Evolutionary conservation across 2,329 filamentous ascomycete genomes (phyloP).

Genomic region (Zymoseptoria brevis): DNA sequence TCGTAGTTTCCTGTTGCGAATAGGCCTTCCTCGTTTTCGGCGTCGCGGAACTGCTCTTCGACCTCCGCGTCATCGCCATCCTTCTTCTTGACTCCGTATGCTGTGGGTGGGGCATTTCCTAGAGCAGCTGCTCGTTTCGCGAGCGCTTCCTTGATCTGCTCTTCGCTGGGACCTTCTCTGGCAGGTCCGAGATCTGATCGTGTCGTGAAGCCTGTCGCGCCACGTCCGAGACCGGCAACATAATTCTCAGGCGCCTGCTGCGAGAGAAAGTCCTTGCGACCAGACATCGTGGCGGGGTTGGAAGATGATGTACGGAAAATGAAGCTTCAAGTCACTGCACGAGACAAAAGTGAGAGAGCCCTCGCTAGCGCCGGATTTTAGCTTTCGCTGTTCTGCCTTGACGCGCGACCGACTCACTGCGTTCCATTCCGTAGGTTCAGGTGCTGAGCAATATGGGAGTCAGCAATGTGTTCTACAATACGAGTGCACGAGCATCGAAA

Average conservation of each 20-base stretch:
- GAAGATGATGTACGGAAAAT: not conserved
- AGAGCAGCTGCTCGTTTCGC: slow-evolving; percentile 86
- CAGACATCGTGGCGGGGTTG: slow-evolving; percentile 42
- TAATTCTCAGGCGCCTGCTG: slow-evolving; percentile 60
- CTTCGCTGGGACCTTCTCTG: slow-evolving; percentile 88
- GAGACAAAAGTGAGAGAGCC: not conserved
- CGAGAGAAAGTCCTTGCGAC: slow-evolving; percentile 76
- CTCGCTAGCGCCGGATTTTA: not conserved
- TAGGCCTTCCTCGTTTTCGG: slow-evolving; percentile 91
- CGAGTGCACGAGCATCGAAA: too few species aligned
- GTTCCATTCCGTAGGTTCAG: too few species aligned
- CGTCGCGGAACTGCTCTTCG: slow-evolving; percentile 82
- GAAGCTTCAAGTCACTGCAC: not conserved
- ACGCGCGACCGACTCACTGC: too few species aligned
- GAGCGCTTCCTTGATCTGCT: slow-evolving; percentile 96
- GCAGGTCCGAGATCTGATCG: slow-evolving; percentile 93
- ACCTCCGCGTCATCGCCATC: slow-evolving; percentile 68
- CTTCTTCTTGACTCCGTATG: slow-evolving; percentile 62
- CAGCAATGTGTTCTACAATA: too few species aligned
- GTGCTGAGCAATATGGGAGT: too few species aligned
- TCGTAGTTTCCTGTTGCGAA: slow-evolving; percentile 96
- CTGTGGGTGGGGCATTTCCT: slow-evolving; percentile 60
- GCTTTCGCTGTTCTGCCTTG: not conserved
- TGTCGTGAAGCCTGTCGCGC: slow-evolving; percentile 96
- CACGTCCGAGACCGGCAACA: slow-evolving; percentile 92